Evolutionary conservation across 805 yeast genomes (phyloP).

Genomic region (Kluyveromyces dobzhanskii): DNA sequence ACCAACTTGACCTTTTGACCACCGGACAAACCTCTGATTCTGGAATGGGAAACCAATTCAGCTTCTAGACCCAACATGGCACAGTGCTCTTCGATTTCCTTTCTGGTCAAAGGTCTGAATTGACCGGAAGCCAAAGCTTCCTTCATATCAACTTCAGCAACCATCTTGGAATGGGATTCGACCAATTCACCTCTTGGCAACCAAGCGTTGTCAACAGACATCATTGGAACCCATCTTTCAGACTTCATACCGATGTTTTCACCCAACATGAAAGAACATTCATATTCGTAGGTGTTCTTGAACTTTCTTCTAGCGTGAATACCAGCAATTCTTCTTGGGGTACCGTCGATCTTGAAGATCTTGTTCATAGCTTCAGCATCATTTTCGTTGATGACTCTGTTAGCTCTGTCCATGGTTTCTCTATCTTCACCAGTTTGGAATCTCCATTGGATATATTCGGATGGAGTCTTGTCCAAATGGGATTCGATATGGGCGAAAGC

Average conservation of each 20-base stretch:
- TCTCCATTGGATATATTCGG: slow-evolving; percentile 99
- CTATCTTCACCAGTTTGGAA: slow-evolving; percentile 99
- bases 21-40: slow-evolving; percentile 99
- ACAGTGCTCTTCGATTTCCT: slow-evolving; percentile 99
- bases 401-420: slow-evolving; percentile 99
- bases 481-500: slow-evolving; percentile 99
- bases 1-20: slow-evolving; percentile 99
- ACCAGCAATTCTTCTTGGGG: slow-evolving; percentile 94
- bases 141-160: slow-evolving; percentile 99
- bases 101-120: slow-evolving; percentile 99
- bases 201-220: slow-evolving; percentile 99
- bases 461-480: slow-evolving; percentile 98
- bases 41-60: slow-evolving; percentile 98
- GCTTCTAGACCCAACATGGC: slow-evolving; percentile 97
- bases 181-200: slow-evolving; percentile 97
- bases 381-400: slow-evolving; percentile 93
- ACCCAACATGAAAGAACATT: slow-evolving; percentile 95
- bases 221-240: slow-evolving; percentile 99
- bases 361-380: slow-evolving; percentile 99
- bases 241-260: slow-evolving; percentile 98
- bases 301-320: slow-evolving; percentile 97
- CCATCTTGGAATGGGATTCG: slow-evolving; percentile 97
- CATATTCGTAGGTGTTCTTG: slow-evolving; percentile 99
- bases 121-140: slow-evolving; percentile 99
- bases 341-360: slow-evolving; percentile 97